Conservation (phyloP, 371 early-diverging fungal species). For the Apophysomyces ossiformis region DNA sequence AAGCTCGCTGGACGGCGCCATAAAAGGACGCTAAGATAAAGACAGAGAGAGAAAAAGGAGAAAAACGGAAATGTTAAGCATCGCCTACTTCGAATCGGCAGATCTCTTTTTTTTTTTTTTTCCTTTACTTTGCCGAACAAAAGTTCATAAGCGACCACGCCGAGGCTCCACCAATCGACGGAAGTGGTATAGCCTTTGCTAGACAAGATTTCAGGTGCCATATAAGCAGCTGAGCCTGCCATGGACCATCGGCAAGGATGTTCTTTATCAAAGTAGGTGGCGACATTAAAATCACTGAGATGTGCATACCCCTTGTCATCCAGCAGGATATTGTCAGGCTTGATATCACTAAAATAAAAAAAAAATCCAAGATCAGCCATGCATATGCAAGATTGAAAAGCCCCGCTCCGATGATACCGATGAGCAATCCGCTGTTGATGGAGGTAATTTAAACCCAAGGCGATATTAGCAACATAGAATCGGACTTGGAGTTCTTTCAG, state of each 20-base stretch:
- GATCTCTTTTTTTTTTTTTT: too few relatives aligned
- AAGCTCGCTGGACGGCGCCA: conserved; percentile 70
- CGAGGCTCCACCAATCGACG: conserved; percentile 92
- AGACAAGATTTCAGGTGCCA: conserved; percentile 81
- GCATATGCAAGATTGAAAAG: neutral
- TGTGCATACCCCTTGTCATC: conserved; percentile 88
- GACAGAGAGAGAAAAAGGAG: neutral
- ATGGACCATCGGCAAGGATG: conserved; percentile 64
- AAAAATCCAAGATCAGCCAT: conserved; percentile 7
- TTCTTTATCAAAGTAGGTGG: conserved; percentile 59
- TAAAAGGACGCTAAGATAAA: conserved; percentile 68
- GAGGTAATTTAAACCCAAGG: conserved; percentile 70
- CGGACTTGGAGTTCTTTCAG: conserved; percentile 76
- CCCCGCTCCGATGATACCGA: conserved; percentile 35
- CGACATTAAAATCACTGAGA: conserved; percentile 91
- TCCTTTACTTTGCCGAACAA: conserved; percentile 63
- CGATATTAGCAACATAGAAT: conserved; percentile 84
- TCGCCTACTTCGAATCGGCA: too few relatives aligned
- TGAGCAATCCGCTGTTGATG: conserved; percentile 71
- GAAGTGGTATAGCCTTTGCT: conserved; percentile 72
- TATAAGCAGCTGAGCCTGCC: conserved; percentile 83
- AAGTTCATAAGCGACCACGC: conserved; percentile 83
- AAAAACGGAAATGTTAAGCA: neutral
- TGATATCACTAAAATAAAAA: conserved; percentile 70
- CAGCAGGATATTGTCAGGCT: conserved; percentile 93